Base-by-base conservation (phyloP, 2,329 filamentous ascomycete genomes). In the Cordyceps farinosa region DNA sequence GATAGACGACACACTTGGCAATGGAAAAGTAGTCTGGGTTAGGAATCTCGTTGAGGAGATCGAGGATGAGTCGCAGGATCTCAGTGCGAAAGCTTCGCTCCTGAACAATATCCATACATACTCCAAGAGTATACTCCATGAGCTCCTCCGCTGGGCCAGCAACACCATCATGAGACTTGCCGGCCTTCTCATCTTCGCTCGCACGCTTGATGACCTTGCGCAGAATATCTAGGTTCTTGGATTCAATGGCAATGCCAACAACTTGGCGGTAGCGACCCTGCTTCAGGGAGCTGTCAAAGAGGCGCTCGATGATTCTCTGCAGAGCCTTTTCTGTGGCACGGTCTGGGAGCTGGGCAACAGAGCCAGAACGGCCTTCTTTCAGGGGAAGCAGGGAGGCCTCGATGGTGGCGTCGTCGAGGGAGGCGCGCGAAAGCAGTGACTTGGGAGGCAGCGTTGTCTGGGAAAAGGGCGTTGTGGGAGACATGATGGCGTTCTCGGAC, bases 81-180 rank as follows among this genome's bases (percentile, higher is more conserved):
- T 95, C 82, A 42, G 84, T 86, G 66, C 95, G 87, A 72, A 98
- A 85, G 54, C 88, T 88, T 60, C 94, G 87, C 78, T 99, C 95
- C 77, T 98, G 95, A 22, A 99, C 92, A 65, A 98, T 89, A 66
- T 96, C 93, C 92, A 99, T 96, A 81, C 94, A 97, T 68, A 99
- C 96, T 69, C 93, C 88, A 66, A 99, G 79, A 27, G 95, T 90
- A 72, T 99, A 99, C 69, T 99, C 95, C 89, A 99, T 95, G 63
- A 99, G 79, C 74, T 98, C 94, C 73, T 98, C 93, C 22, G 92
- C 89, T 34, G 88, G 86, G 3, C 85, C 83, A 55, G 80, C 77
- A 11, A 76, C 75, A 50, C 79, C 77, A 29, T 83, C 82, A 42
- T 78, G 76, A 5, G 77, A 58, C 67, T 87, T 85, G 4, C 74